Conservation (phyloP, 2,329 filamentous ascomycete species). For the Cordyceps cateniannulata region DNA sequence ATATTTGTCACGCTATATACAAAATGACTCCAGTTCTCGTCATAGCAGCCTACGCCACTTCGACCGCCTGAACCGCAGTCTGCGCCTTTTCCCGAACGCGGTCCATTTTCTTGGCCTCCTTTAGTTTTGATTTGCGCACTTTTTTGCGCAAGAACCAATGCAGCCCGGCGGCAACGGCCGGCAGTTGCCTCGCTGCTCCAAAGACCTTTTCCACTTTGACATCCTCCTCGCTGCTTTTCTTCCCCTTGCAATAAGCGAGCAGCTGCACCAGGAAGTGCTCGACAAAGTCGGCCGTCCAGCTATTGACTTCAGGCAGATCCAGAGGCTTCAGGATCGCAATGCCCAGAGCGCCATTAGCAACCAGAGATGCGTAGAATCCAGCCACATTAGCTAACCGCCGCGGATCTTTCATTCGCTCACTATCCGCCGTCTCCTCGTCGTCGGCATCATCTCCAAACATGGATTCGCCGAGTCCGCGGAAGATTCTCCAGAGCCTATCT, state of each 20-base stretch:
- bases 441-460: conserved; percentile 60
- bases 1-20: conserved; percentile 2
- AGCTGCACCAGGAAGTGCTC: conserved; percentile 74
- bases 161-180: conserved; percentile 65
- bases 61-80: conserved; percentile 18
- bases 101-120: conserved; percentile 40
- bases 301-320: conserved; percentile 70
- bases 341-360: conserved; percentile 38
- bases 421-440: conserved; percentile 46
- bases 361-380: conserved; percentile 46
- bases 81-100: conserved; percentile 28
- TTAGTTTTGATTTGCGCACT: conserved; percentile 58
- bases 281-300: conserved; percentile 70
- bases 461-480: conserved; percentile 77
- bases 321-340: conserved; percentile 58
- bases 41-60: background rate
- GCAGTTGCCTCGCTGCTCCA: conserved; percentile 53
- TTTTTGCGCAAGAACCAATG: conserved; percentile 75
- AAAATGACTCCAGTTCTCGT: background rate
- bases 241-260: conserved; percentile 55
- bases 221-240: conserved; percentile 44
- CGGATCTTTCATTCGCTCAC: conserved; percentile 40
- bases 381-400: conserved; percentile 46
- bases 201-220: conserved; percentile 60
- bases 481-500: conserved; percentile 78